These are phyloP conservation scores for Akanthomyces dipterigenus DNA, from an alignment of 2,329 filamentous ascomycete genomes.

Conservation along the genomic window DNA sequence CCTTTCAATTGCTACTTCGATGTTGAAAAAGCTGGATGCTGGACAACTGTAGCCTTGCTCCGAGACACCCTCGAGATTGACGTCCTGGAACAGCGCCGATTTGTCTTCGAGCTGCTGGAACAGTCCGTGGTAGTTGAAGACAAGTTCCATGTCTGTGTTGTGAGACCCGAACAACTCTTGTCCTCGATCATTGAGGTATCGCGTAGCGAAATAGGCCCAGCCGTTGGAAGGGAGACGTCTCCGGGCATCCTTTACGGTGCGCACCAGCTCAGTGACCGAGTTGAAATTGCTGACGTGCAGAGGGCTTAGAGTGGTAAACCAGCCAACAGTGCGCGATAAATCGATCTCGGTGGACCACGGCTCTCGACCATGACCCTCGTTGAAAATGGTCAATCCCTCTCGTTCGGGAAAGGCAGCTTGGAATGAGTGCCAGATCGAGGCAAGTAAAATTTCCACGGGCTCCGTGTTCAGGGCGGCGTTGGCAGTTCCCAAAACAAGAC, in stretches of 20 bases:
- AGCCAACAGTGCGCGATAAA: slow-evolving; percentile 35
- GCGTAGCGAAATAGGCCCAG: slow-evolving; percentile 30
- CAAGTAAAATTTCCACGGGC: slow-evolving; percentile 33
- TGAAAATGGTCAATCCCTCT: slow-evolving; percentile 28
- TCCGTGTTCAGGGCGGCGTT: slow-evolving; percentile 28
- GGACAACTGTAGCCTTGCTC: background rate
- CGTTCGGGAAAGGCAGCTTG: slow-evolving; percentile 27
- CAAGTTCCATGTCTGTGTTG: slow-evolving; percentile 33
- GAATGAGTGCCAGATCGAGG: slow-evolving; percentile 29
- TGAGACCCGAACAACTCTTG: slow-evolving; percentile 26
- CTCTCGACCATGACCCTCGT: slow-evolving; percentile 37
- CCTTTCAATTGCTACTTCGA: background rate
- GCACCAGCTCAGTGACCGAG: slow-evolving; percentile 1
- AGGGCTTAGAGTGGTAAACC: slow-evolving; percentile 38
- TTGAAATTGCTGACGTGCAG: slow-evolving; percentile 15
- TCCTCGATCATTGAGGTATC: slow-evolving; percentile 24
- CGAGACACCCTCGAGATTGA: background rate
- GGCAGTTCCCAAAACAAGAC: slow-evolving; percentile 19
- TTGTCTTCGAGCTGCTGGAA: slow-evolving; percentile 35
- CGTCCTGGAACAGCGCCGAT: slow-evolving; percentile 15
- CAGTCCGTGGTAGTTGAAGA: slow-evolving; percentile 42
- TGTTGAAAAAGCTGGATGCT: background rate
- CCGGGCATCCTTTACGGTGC: slow-evolving; percentile 29
- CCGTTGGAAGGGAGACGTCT: slow-evolving; percentile 29
- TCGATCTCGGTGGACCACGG: slow-evolving; percentile 26